Evolutionary conservation across 306 rosid species (phyloP), one percentile per base, ranked within the genome.

Genomic region (Quercus mongolica): DNA sequence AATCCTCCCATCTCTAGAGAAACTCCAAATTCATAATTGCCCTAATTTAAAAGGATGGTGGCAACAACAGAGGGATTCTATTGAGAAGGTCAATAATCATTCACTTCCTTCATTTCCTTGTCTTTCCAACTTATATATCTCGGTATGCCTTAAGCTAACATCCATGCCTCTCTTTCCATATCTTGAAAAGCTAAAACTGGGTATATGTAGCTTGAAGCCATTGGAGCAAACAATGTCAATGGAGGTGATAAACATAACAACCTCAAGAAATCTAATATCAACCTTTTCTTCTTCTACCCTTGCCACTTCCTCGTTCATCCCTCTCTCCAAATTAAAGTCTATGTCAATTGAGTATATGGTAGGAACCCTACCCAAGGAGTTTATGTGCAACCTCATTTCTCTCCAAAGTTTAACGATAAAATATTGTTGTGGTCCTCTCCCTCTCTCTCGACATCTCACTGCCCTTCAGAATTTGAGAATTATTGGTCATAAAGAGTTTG

Each of bases 11-110:
- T 81, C 83, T 46, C 31, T 77, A 38, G 17, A 49, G 54, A 13
- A 49, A 49, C 54, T 49, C 17, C 14, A 10, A 56, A 69, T 75
- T 1, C 0, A 0, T 0, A 0, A 0, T 1, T 85, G 85, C 64
- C 14, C 26, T 2, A 56, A 30, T 19, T 74, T 85, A 1, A 78
- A 51, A 49, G 85, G 88, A 14, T 85, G 88, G 88, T 3, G 74
- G 74, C 17, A 13, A 49, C 41, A 74, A 38, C 44, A 5, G 19
- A 26, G 4, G 19, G 6, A 23, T 70, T 23, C 28, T 21, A 1
- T 8, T 12, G 56, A 3, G 54, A 18, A 70, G 0, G 31, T 31
- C 31, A 30, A 62, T 62, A 8, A 49, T 49, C 46, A 38, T 38
- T 38, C 46, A 38, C 54, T 49, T 11, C 54, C 17, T 49, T 49